phyloP scores from a whole-genome alignment of 495 filamentous ascomycete genomes.

The Penicillium angulare region DNA sequence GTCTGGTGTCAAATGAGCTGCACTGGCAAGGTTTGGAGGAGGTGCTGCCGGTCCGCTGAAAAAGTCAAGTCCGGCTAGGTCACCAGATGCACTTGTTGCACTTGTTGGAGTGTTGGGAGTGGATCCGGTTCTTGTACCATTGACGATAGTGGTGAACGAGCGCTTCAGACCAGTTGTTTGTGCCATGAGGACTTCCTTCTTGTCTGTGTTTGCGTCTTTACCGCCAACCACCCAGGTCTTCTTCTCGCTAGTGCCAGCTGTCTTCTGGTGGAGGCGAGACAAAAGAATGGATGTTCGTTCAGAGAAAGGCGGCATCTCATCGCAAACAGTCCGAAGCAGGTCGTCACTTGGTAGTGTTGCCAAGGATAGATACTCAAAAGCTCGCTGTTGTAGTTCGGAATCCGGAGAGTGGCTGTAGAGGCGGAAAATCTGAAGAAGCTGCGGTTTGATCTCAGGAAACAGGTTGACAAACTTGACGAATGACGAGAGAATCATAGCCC shows the following conservation, averaged over 20 bases:
- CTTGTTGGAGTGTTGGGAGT: conserved; percentile 37
- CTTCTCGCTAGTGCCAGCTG: conserved; percentile 86
- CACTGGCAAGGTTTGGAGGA: conserved; percentile 80
- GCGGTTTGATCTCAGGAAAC: conserved; percentile 97
- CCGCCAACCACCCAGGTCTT: conserved; percentile 95
- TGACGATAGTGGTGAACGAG: conserved; percentile 63
- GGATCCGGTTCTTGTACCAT: conserved; percentile 51
- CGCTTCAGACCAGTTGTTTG: conserved; percentile 83
- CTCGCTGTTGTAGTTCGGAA: conserved; percentile 92
- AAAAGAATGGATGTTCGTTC: conserved; percentile 89
- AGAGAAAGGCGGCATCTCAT: conserved; percentile 99
- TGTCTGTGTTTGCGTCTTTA: conserved; percentile 84
- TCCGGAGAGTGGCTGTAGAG: conserved; percentile 94
- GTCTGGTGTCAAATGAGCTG: conserved; percentile 87
- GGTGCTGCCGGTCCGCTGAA: conserved; percentile 60
- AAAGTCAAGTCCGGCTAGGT: conserved; percentile 82
- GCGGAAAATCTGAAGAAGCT: conserved; percentile 84
- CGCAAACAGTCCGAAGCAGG: conserved; percentile 90
- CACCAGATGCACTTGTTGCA: conserved; percentile 44
- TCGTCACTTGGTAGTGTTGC: conserved; percentile 87
- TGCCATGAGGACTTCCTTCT: conserved; percentile 74
- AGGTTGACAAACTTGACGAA: conserved; percentile 98
- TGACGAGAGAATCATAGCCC: conserved; percentile 89
- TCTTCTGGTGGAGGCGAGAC: conserved; percentile 90
- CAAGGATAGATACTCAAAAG: conserved; percentile 91